These are phyloP conservation scores for Lanmaoa pseudosensibilis DNA, from an alignment of 768 basidiomycete genomes.

Conservation along the genomic window DNA sequence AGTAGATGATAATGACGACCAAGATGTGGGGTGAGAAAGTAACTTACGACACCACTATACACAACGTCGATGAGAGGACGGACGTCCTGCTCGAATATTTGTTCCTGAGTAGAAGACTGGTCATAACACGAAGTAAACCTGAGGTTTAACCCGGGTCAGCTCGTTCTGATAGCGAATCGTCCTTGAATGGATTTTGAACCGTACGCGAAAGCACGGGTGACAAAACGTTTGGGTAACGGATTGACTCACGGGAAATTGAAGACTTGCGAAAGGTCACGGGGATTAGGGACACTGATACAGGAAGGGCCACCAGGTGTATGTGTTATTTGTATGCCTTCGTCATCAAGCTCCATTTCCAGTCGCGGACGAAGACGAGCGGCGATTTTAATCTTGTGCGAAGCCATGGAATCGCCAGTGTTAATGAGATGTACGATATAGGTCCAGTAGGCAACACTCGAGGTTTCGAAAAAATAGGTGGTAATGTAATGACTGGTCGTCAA, in stretches of 20 bases:
- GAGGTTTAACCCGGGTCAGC: constrained; percentile 2
- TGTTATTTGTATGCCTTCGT: constrained; percentile 56
- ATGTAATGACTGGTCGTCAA: neutral
- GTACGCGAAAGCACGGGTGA: neutral
- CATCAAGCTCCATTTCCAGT: constrained; percentile 60
- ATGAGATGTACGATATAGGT: neutral
- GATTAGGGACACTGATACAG: constrained; percentile 67
- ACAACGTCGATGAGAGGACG: constrained; percentile 76
- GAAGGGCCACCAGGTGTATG: constrained; percentile 44
- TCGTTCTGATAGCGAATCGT: neutral
- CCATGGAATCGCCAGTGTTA: constrained; percentile 12
- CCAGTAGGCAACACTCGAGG: neutral
- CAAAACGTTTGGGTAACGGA: neutral
- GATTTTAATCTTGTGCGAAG: constrained; percentile 60
- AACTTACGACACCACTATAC: constrained; percentile 69
- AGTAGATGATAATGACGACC: neutral
- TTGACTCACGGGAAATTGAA: constrained; percentile 72
- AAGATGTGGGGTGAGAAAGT: neutral
- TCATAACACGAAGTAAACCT: constrained; percentile 81
- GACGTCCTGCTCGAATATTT: constrained; percentile 77
- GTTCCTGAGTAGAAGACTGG: constrained; percentile 65
- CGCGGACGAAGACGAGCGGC: constrained; percentile 69
- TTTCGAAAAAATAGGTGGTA: too few relatives aligned
- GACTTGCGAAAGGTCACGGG: constrained; percentile 63
- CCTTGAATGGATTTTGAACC: constrained; percentile 2